Evolutionary conservation across 805 yeast species (phyloP).

Genomic region (Brettanomyces sp.): DNA sequence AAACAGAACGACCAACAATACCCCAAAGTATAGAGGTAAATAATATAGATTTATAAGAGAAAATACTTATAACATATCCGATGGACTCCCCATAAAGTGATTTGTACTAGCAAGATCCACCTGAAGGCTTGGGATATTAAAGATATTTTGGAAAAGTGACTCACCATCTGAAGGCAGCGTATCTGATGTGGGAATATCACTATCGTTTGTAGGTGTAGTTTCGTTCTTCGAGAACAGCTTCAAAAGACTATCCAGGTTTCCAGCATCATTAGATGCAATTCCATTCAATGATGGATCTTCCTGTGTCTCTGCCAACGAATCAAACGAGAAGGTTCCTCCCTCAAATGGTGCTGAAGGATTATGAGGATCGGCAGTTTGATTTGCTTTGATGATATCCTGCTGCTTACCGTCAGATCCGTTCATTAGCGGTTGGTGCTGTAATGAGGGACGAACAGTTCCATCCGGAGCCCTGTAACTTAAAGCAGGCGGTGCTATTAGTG

Average conservation of each 20-base stretch:
- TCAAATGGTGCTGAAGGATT: no score
- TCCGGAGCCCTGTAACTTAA: constrained; percentile 1
- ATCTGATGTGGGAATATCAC: constrained; percentile 1
- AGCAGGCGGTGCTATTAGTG: constrained; percentile 8
- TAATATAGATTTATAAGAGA: no score
- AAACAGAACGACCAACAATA: no score
- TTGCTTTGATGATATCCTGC: no score
- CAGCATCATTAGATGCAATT: not conserved
- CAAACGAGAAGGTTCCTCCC: not conserved
- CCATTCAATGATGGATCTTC: not conserved
- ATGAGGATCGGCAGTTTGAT: not conserved
- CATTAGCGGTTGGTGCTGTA: not conserved
- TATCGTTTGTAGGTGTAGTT: constrained; percentile 2
- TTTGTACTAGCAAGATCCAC: constrained; percentile 13
- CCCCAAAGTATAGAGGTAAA: no score
- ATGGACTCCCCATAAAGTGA: not conserved
- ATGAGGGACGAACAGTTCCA: not conserved
- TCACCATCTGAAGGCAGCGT: constrained; percentile 7
- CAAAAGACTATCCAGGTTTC: not conserved
- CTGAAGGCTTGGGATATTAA: constrained; percentile 23
- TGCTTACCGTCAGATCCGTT: no score
- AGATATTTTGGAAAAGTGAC: constrained; percentile 21
- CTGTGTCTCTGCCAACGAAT: not conserved
- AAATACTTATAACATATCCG: not conserved
- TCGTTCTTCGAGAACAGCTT: constrained; percentile 2